Evolutionary conservation across 2,329 filamentous ascomycete species (phyloP).

Genomic region (Epichloe baconii): DNA sequence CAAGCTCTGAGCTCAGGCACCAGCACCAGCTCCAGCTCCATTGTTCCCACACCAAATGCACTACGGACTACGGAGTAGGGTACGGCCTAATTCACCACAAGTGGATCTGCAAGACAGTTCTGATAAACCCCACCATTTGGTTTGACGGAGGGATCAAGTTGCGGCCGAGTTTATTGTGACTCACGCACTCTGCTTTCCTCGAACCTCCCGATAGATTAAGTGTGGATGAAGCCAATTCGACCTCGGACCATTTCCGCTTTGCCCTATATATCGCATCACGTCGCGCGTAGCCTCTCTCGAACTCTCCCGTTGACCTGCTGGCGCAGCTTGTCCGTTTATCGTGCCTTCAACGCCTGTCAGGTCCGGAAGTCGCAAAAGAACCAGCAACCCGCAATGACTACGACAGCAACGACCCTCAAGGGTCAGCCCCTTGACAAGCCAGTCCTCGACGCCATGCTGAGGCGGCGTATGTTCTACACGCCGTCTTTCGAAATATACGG

Average conservation of each 20-base stretch:
- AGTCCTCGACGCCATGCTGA: conserved; percentile 71
- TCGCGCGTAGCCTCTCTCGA: conserved; percentile 6
- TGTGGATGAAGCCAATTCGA: conserved; percentile 18
- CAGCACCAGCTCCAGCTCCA: too few species aligned
- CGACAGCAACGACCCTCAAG: conserved; percentile 61
- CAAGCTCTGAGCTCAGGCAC: too few species aligned
- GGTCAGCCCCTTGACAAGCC: conserved; percentile 80
- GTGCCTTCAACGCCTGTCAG: conserved; percentile 18
- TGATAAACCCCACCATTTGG: conserved; percentile 11
- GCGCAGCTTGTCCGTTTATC: conserved; percentile 18
- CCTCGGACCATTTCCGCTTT: conserved; percentile 6
- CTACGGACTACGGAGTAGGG: not conserved
- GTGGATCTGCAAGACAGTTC: conserved; percentile 3
- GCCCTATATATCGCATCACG: conserved; percentile 3
- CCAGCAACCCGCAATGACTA: conserved; percentile 26
- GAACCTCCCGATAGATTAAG: conserved; percentile 6
- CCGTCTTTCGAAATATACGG: conserved; percentile 94
- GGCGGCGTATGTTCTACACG: conserved; percentile 85
- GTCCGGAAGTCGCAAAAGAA: conserved; percentile 14
- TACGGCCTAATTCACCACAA: not conserved
- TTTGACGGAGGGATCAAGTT: conserved; percentile 9
- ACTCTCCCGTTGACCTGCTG: conserved; percentile 10
- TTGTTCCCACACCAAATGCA: too few species aligned
- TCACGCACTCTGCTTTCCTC: conserved; percentile 13
- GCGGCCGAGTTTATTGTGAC: conserved; percentile 15